These are phyloP conservation scores for Microbotryum saponariae DNA, from an alignment of 1,284 basidiomycete genomes.

Conservation along the genomic window DNA sequence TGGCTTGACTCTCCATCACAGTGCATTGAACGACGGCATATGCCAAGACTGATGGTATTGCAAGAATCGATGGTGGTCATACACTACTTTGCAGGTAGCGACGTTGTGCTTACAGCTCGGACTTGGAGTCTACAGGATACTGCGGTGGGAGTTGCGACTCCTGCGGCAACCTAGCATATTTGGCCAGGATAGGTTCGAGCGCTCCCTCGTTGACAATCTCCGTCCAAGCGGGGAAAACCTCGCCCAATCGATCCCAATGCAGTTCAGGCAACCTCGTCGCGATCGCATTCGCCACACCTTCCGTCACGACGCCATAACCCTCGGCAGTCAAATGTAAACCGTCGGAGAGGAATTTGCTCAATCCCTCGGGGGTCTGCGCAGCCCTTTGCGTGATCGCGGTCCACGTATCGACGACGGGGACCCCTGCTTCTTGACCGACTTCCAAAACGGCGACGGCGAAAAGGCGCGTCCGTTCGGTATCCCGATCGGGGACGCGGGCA, in stretches of 20 bases:
- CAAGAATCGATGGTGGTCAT: no score
- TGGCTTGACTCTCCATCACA: no score
- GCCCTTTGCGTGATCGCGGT: slow-evolving; percentile 22
- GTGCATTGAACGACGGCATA: no score
- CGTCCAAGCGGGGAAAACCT: slow-evolving; percentile 33
- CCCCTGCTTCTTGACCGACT: slow-evolving; percentile 50
- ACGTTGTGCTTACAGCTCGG: no score
- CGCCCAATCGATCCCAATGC: slow-evolving; percentile 30
- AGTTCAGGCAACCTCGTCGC: slow-evolving; percentile 25
- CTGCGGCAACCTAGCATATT: no score
- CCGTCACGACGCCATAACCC: slow-evolving; percentile 56
- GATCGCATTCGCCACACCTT: slow-evolving; percentile 15
- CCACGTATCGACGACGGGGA: slow-evolving; percentile 50
- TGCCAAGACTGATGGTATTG: no score
- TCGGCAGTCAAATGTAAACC: slow-evolving; percentile 66
- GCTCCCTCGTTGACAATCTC: slow-evolving; percentile 3
- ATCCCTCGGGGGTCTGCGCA: slow-evolving; percentile 8
- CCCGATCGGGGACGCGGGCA: slow-evolving; percentile 41
- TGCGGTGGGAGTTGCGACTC: no score
- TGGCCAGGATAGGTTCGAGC: no score
- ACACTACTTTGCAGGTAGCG: no score
- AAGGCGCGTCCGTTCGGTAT: slow-evolving; percentile 53
- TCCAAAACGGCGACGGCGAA: slow-evolving; percentile 65
- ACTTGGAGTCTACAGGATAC: no score
- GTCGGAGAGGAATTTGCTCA: slow-evolving; percentile 45